Evolutionary conservation across 2,329 filamentous ascomycete species (phyloP).

Genomic region (Catunica adiposa): DNA sequence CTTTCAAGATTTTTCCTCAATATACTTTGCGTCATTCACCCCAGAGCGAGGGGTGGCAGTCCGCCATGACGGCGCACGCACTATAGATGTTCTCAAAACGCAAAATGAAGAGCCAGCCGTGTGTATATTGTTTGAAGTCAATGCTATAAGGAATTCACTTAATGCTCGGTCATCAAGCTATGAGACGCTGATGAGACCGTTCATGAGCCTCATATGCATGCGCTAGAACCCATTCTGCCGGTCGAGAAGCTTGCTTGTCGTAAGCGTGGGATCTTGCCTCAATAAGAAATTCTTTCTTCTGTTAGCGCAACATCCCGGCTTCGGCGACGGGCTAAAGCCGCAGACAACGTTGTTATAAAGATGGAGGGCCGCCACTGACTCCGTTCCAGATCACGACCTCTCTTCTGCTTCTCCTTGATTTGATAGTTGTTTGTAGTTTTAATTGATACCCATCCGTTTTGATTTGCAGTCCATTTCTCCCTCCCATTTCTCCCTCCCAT

Average conservation of each 20-base stretch:
- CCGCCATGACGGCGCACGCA: not conserved
- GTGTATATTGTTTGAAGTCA: not conserved
- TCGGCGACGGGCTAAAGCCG: slow-evolving; percentile 9
- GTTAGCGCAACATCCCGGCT: slow-evolving; percentile 9
- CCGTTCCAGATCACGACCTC: not conserved
- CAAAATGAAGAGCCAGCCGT: not conserved
- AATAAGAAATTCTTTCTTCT: not conserved
- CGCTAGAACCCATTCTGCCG: not conserved
- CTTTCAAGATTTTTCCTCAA: not conserved
- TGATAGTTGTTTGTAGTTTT: not conserved
- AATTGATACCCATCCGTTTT: not conserved
- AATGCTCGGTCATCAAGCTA: too few relatives aligned
- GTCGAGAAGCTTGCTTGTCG: not conserved
- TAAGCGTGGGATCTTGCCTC: not conserved
- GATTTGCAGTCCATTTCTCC: not conserved
- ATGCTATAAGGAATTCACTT: not conserved
- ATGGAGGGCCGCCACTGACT: not conserved
- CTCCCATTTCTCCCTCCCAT: not conserved
- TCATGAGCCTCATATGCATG: not conserved
- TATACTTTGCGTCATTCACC: not conserved
- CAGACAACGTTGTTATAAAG: not conserved
- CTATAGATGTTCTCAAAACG: not conserved
- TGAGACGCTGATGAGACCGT: not conserved
- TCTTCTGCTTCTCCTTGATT: not conserved
- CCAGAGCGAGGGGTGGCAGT: not conserved